These are phyloP conservation scores for Xylaria palmicola DNA, from an alignment of 495 filamentous ascomycete genomes.

Conservation along the genomic window DNA sequence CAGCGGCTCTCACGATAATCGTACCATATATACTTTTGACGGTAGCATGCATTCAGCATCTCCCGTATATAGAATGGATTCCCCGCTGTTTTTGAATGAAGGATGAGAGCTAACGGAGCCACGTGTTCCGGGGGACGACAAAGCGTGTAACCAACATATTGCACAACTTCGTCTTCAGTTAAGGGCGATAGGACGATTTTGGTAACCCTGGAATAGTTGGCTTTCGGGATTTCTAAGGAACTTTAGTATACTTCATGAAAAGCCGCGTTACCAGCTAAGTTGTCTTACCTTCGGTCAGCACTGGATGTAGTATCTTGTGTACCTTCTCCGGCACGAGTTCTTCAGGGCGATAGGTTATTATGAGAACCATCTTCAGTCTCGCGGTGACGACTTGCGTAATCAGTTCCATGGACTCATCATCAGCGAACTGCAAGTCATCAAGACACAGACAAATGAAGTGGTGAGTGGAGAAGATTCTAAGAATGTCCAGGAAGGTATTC, in stretches of 20 bases:
- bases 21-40: conserved; percentile 85
- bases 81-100: conserved; percentile 78
- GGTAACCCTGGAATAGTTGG: conserved; percentile 53
- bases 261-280: background rate
- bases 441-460: conserved; percentile 81
- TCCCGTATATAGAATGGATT: conserved; percentile 89
- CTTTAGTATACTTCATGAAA: conserved; percentile 31
- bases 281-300: conserved; percentile 44
- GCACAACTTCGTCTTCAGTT: conserved; percentile 68
- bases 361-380: conserved; percentile 73
- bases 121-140: conserved; percentile 59
- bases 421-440: conserved; percentile 85
- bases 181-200: conserved; percentile 66
- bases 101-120: conserved; percentile 63
- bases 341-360: conserved; percentile 63
- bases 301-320: conserved; percentile 44
- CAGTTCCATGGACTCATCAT: conserved; percentile 79
- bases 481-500: conserved; percentile 81
- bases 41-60: conserved; percentile 84
- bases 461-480: conserved; percentile 71
- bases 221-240: conserved; percentile 43
- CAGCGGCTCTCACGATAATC: conserved; percentile 75
- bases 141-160: conserved; percentile 76
- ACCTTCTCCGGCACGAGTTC: conserved; percentile 49
- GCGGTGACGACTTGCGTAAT: conserved; percentile 70